Evolutionary conservation across 176 grass and related monocot species (phyloP), one percentile per base, ranked within the genome.

Genomic region (Canna indica): DNA sequence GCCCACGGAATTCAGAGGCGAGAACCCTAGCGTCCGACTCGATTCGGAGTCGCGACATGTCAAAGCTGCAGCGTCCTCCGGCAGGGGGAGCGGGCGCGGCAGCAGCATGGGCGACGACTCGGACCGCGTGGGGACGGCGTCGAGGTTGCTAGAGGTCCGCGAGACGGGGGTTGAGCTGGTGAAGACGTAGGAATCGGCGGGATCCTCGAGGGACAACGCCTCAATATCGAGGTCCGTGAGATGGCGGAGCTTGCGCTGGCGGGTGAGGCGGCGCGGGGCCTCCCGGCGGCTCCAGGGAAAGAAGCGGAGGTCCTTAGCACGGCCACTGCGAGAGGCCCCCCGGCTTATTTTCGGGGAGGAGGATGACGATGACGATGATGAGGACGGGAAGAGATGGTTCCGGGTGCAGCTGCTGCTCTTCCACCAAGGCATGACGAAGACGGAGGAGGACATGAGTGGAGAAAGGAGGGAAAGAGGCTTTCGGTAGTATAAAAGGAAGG

Each of bases 221-320:
- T 48, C 68, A 27, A 79, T 70, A 27, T 83, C 77, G 62, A 80
- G 64, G 67, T 59, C 59, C 44, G 47, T 80, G 29, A 90, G 70
- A 41, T 90, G 90, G 69, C 68, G 86, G 72, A 97, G 82, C 68
- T 97, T 97, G 56, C 75, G 75, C 75, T 90, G 88, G 4, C 86
- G 82, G 53, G 81, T 91, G 79, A 97, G 81, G 1, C 82, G 59
- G 32, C 68, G 78, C 45, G 76, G 85, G 44, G 63, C 1, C 42
- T 72, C 47, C 28, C 36, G 11, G 18, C 36, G 35, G 22, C 64
- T 48, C 22, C 22, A 18, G 56, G 18, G 11, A 26, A 77, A 47
- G 22, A 57, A 1, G 75, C 36, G 26, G 25, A 20, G 11, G 75
- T 30, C 76, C 39, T 27, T 79, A 38, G 59, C 66, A 26, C 45